These are phyloP conservation scores for Fusarium pseudocircinatum DNA, from an alignment of 2,329 filamentous ascomycete species.

Conservation along the genomic window DNA sequence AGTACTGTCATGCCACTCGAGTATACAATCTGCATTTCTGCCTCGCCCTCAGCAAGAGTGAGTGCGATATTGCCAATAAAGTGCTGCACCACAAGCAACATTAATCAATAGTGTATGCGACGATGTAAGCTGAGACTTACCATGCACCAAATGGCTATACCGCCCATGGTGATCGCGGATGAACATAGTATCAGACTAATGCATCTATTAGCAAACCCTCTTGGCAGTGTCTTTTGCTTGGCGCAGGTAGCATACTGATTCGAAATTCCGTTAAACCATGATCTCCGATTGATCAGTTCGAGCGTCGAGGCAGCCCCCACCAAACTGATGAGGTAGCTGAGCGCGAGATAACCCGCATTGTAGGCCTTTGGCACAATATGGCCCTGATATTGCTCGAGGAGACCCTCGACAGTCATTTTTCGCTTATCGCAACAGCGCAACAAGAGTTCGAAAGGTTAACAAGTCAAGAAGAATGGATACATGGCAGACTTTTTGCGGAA, in stretches of 20 bases:
- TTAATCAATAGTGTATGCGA: background rate
- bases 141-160: slow-evolving; percentile 24
- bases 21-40: slow-evolving; percentile 9
- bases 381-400: slow-evolving; percentile 12
- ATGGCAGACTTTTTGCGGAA: background rate
- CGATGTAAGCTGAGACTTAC: background rate
- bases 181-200: slow-evolving; percentile 1
- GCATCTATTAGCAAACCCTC: background rate
- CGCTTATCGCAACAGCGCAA: background rate
- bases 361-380: slow-evolving; percentile 15
- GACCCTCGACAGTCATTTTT: slow-evolving; percentile 8
- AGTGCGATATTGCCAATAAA: slow-evolving; percentile 19
- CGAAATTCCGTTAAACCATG: slow-evolving; percentile 19
- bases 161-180: slow-evolving; percentile 19
- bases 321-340: slow-evolving; percentile 17
- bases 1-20: slow-evolving; percentile 4
- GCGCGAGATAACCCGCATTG: slow-evolving; percentile 12
- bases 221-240: background rate
- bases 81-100: background rate
- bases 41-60: background rate
- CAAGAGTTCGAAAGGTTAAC: background rate
- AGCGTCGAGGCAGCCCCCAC: slow-evolving; percentile 22
- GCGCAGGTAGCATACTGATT: slow-evolving; percentile 5
- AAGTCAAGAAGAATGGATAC: background rate
- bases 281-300: slow-evolving; percentile 16